A percentile compares a stretch with the other conserved stretches of the same genome.
phyloP scores from a whole-genome alignment of 106 monocot species.

The Allium fistulosum region DNA sequence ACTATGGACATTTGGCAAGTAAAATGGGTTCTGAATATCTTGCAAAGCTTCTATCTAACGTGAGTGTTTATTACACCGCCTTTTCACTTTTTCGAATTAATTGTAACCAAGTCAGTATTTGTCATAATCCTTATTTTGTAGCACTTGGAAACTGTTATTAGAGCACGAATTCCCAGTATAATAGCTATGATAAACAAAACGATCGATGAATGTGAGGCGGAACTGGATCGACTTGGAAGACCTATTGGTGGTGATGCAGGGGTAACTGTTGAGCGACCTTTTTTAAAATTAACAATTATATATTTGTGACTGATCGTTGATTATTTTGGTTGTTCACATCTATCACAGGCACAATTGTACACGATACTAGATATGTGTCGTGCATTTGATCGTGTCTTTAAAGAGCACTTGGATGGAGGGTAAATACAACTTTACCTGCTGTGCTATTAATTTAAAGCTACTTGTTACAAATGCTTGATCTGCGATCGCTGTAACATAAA shows the following conservation, averaged over 20 bases:
- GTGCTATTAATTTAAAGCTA: slow-evolving; percentile 1
- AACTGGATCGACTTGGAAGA: slow-evolving; percentile 83
- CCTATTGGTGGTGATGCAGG: slow-evolving; percentile 90
- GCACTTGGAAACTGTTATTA: slow-evolving; percentile 93
- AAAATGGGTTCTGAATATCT: slow-evolving; percentile 99
- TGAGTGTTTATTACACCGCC: slow-evolving; percentile 9
- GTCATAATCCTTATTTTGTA: slow-evolving; percentile 3
- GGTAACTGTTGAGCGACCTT: slow-evolving; percentile 30
- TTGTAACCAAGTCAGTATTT: not conserved
- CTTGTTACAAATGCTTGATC: too few relatives aligned
- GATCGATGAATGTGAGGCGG: slow-evolving; percentile 82
- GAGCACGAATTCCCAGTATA: slow-evolving; percentile 85
- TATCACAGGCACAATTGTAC: slow-evolving; percentile 85
- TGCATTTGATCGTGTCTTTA: slow-evolving; percentile 95
- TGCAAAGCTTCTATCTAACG: slow-evolving; percentile 89
- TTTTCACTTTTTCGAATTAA: not conserved
- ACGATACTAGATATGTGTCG: slow-evolving; percentile 98
- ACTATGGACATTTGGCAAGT: slow-evolving; percentile 88
- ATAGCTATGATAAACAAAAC: slow-evolving; percentile 94
- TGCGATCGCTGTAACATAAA: too few relatives aligned
- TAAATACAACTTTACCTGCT: slow-evolving; percentile 15
- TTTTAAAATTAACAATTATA: not conserved
- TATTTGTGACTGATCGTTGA: slow-evolving; percentile 3
- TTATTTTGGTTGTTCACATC: slow-evolving; percentile 2
- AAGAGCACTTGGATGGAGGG: slow-evolving; percentile 99